A percentile compares a stretch with the other conserved stretches of the same genome.
Conservation (phyloP, 106 monocot genomes). For the Phalaenopsis equestris region DNA sequence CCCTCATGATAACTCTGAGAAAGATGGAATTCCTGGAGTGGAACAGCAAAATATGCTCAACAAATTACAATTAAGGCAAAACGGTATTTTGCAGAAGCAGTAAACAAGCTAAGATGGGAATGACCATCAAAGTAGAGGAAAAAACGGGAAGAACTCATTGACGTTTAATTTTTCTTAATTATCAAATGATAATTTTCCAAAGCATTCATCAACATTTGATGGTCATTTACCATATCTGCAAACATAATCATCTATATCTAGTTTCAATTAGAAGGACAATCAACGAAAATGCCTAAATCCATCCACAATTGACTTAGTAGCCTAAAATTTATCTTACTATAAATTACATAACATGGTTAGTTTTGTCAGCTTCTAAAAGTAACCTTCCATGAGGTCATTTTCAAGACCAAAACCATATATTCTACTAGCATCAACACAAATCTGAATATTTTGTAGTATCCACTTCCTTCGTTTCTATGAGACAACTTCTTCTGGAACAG, state of each 20-base stretch:
- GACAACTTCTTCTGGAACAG: neutral
- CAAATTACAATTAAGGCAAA: neutral
- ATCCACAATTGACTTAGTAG: too few species aligned
- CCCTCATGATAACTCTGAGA: conserved; percentile 93
- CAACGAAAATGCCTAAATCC: too few species aligned
- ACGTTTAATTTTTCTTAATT: neutral
- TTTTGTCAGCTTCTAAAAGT: too few species aligned
- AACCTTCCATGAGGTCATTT: too few species aligned
- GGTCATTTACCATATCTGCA: too few species aligned
- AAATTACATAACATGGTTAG: too few species aligned
- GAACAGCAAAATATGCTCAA: neutral
- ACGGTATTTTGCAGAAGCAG: neutral
- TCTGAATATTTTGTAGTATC: too few species aligned
- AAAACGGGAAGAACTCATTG: neutral
- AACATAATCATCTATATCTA: too few species aligned
- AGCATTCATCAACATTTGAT: conserved; percentile 1
- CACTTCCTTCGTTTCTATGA: neutral
- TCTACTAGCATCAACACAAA: too few species aligned
- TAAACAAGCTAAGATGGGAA: neutral
- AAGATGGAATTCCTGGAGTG: conserved; percentile 77
- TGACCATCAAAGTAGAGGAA: neutral
- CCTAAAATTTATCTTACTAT: too few species aligned
- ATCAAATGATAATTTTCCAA: neutral
- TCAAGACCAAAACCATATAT: too few species aligned
- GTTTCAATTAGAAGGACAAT: too few species aligned